Conservation (phyloP, 495 filamentous ascomycete genomes). For the Aspergillus nanangensis region DNA sequence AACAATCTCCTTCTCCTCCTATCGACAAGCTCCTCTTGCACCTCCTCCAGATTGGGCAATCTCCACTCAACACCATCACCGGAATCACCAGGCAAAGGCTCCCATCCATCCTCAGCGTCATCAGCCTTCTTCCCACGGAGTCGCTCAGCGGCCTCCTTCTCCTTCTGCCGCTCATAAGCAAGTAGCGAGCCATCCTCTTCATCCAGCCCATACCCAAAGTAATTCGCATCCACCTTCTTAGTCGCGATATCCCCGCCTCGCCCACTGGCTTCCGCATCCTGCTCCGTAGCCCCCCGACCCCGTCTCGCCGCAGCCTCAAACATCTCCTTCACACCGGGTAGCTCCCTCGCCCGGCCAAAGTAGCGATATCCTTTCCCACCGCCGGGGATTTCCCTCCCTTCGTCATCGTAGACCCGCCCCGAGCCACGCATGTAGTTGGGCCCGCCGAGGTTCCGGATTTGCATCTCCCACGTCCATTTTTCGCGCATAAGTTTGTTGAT, state of each 20-base stretch:
- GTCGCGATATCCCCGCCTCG: constrained; percentile 63
- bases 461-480: constrained; percentile 97
- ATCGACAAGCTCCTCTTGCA: constrained; percentile 88
- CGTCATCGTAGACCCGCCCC: constrained; percentile 83
- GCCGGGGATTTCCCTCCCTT: constrained; percentile 85
- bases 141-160: constrained; percentile 71
- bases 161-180: constrained; percentile 77
- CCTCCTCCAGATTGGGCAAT: constrained; percentile 81
- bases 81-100: constrained; percentile 77
- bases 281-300: constrained; percentile 54
- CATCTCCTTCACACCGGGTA: constrained; percentile 95
- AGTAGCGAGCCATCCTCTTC: constrained; percentile 88
- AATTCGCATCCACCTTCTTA: constrained; percentile 84
- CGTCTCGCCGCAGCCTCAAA: constrained; percentile 69
- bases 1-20: constrained; percentile 75
- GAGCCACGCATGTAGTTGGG: constrained; percentile 96
- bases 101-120: constrained; percentile 61
- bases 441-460: constrained; percentile 88
- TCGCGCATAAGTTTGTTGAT: constrained; percentile 99
- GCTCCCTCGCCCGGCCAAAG: constrained; percentile 84
- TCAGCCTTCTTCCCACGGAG: constrained; percentile 47
- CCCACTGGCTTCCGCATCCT: constrained; percentile 58
- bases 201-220: constrained; percentile 92
- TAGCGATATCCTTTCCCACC: constrained; percentile 88
- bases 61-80: constrained; percentile 84